Percentiles rank a stretch among this genome's conserved stretches.
These are phyloP conservation scores for Coelastrella sp. DNA, from an alignment of 139 green algal species.

Conservation along the genomic window DNA sequence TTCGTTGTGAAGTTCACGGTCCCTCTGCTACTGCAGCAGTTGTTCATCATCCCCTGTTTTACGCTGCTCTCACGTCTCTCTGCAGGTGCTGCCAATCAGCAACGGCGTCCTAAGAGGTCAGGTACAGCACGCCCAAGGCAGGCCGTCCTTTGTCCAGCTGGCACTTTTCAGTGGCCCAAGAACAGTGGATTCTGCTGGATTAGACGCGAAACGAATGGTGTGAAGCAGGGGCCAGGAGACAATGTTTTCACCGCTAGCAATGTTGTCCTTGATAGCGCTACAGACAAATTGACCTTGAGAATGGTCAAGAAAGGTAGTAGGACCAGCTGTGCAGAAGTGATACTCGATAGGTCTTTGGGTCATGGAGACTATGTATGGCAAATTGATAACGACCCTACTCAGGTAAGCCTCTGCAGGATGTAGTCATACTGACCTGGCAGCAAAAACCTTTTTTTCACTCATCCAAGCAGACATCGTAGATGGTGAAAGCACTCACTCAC, in stretches of 20 bases:
- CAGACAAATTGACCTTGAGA: neutral
- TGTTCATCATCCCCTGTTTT: too few relatives aligned
- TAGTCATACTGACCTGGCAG: neutral
- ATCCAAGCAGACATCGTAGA: too few relatives aligned
- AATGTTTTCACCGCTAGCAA: slow-evolving; percentile 9
- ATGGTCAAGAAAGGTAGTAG: slow-evolving; percentile 6
- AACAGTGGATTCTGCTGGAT: slow-evolving; percentile 6
- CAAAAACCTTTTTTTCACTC: too few relatives aligned
- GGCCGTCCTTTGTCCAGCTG: neutral
- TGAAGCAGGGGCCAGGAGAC: slow-evolving; percentile 1
- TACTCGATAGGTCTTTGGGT: neutral
- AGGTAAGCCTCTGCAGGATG: neutral
- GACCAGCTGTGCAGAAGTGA: neutral
- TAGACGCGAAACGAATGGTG: neutral
- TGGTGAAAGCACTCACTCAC: neutral
- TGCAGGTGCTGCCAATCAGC: too few relatives aligned
- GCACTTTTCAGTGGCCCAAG: slow-evolving; percentile 5
- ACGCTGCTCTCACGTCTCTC: too few relatives aligned
- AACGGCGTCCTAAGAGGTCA: too few relatives aligned
- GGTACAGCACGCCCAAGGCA: too few relatives aligned
- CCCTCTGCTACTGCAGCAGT: too few relatives aligned
- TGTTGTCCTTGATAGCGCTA: neutral
- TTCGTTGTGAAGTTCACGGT: too few relatives aligned
- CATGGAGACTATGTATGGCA: neutral
- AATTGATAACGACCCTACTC: neutral